Evolutionary conservation across 768 basidiomycete species (phyloP).

Genomic region (Tremella mesenterica): DNA sequence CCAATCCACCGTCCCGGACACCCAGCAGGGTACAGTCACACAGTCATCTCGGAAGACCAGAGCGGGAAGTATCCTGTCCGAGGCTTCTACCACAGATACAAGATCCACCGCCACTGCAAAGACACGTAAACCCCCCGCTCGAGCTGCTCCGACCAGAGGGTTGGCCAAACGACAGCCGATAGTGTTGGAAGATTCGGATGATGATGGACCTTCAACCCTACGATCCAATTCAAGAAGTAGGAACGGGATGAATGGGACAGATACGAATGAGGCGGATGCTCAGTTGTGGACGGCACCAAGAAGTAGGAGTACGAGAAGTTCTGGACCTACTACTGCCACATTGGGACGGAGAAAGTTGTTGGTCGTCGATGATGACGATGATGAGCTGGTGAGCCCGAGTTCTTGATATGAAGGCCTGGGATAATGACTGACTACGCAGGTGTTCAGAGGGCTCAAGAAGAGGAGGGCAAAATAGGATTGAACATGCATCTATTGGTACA

Average conservation of each 20-base stretch:
- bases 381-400: conserved; percentile 4
- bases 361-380: conserved; percentile 25
- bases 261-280: not conserved
- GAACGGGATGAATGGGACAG: conserved; percentile 5
- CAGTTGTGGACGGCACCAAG: not conserved
- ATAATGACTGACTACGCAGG: conserved; percentile 5
- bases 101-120: not conserved
- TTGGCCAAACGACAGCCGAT: conserved; percentile 2
- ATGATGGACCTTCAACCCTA: not conserved
- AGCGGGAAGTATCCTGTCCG: conserved; percentile 2
- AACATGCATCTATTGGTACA: not conserved
- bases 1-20: not conserved
- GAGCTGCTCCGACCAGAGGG: not conserved
- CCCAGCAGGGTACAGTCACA: not conserved
- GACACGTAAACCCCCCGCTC: not conserved
- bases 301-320: not conserved
- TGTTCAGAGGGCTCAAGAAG: conserved; percentile 21
- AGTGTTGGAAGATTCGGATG: conserved; percentile 15
- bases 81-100: conserved; percentile 2
- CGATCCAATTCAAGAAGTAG: conserved; percentile 4
- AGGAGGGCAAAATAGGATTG: conserved; percentile 9
- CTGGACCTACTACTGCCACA: not conserved
- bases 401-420: not conserved
- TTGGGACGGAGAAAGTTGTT: conserved; percentile 16
- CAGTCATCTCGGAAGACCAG: not conserved